Percentiles rank a stretch among this genome's conserved stretches.
These are phyloP conservation scores for Coniochaeta hoffmannii DNA, from an alignment of 2,329 filamentous ascomycete species.

Conservation along the genomic window DNA sequence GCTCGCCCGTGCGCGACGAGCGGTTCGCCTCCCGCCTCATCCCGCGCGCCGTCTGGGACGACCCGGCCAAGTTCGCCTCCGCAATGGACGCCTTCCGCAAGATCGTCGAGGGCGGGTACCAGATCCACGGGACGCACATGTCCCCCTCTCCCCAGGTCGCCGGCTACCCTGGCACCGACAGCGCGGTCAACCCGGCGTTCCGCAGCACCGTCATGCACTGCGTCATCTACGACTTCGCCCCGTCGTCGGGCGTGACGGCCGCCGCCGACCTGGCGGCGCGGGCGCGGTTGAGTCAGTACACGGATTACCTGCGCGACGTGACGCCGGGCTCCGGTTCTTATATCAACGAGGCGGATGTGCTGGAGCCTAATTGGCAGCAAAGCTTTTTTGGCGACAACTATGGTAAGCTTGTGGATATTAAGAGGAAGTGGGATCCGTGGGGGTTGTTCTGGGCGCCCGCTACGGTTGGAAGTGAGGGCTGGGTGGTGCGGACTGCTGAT, in stretches of 20 bases:
- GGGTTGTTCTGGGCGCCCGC: slow-evolving; percentile 21
- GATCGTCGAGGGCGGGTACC: slow-evolving; percentile 25
- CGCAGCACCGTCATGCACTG: slow-evolving; percentile 12
- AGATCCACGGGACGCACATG: slow-evolving; percentile 27
- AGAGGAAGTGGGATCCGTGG: slow-evolving; percentile 26
- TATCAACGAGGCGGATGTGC: slow-evolving; percentile 34
- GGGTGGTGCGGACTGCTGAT: slow-evolving; percentile 26
- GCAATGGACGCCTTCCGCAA: slow-evolving; percentile 21
- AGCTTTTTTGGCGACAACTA: slow-evolving; percentile 27
- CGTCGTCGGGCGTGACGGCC: slow-evolving; percentile 6
- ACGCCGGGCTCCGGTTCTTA: slow-evolving; percentile 25
- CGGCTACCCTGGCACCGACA: slow-evolving; percentile 10
- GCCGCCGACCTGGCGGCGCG: slow-evolving; percentile 6
- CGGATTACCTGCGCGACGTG: slow-evolving; percentile 13
- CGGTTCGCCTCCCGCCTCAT: slow-evolving; percentile 26
- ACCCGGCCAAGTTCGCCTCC: slow-evolving; percentile 16
- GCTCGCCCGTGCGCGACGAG: slow-evolving; percentile 10
- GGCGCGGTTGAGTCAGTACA: slow-evolving; percentile 6
- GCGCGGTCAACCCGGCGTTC: slow-evolving; percentile 14
- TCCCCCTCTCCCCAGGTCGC: slow-evolving; percentile 14
- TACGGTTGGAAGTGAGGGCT: slow-evolving; percentile 33
- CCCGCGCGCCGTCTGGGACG: slow-evolving; percentile 22
- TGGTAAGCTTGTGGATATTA: slow-evolving; percentile 22
- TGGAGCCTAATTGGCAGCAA: slow-evolving; percentile 23
- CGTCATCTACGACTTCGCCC: slow-evolving; percentile 12